Percentiles rank a stretch among this genome's conserved stretches.
Evolutionary conservation across 2,329 filamentous ascomycete genomes (phyloP).

Genomic region (Fusarium denticulatum): DNA sequence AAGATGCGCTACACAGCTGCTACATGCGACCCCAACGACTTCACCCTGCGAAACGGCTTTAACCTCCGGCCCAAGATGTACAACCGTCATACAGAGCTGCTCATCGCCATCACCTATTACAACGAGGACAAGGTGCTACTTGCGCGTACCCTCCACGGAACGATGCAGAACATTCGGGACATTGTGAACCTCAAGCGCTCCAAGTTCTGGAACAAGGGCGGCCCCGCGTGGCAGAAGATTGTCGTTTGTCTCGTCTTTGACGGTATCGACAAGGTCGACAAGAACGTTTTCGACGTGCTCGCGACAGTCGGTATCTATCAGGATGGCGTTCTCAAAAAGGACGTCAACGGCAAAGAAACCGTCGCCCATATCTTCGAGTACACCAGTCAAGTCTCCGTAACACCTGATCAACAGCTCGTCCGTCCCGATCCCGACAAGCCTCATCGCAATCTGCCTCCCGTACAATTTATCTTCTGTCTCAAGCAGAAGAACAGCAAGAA

Average conservation of each 20-base stretch:
- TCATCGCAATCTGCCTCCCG: constrained; percentile 34
- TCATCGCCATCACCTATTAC: constrained; percentile 42
- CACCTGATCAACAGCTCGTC: constrained; percentile 40
- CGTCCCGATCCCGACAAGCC: constrained; percentile 35
- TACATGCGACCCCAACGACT: constrained; percentile 41
- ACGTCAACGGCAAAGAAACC: constrained; percentile 41
- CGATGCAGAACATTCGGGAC: constrained; percentile 41
- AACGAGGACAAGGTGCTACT: constrained; percentile 43
- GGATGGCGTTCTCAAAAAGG: constrained; percentile 41
- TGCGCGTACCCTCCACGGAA: constrained; percentile 37
- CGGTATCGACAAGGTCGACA: constrained; percentile 40
- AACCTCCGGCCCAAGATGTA: constrained; percentile 42
- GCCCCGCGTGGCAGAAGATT: constrained; percentile 41
- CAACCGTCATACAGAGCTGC: constrained; percentile 39
- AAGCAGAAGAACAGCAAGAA: constrained; percentile 44
- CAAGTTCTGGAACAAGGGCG: constrained; percentile 42
- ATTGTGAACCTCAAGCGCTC: constrained; percentile 41
- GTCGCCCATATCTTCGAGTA: constrained; percentile 42
- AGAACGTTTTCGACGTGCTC: constrained; percentile 41
- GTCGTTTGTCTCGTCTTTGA: constrained; percentile 42
- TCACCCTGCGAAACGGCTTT: constrained; percentile 40
- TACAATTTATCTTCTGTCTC: constrained; percentile 42
- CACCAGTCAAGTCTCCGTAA: constrained; percentile 41
- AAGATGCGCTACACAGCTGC: constrained; percentile 43
- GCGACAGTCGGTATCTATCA: constrained; percentile 40